Conservation (phyloP, 1,284 basidiomycete genomes). For the Phellopilus nigrolimitatus region DNA sequence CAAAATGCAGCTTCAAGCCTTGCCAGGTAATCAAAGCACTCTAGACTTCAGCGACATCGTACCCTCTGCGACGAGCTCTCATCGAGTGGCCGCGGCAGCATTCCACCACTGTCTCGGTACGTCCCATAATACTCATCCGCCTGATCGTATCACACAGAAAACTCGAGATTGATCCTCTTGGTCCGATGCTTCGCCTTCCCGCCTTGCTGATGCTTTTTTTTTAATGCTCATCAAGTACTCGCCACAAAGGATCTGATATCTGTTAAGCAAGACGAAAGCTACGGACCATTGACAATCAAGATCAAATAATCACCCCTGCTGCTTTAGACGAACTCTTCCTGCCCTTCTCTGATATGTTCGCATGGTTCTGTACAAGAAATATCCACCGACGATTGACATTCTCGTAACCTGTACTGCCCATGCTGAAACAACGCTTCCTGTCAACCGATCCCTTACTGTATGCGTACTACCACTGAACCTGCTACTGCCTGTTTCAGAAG, state of each 20-base stretch:
- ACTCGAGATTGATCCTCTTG: too few species aligned
- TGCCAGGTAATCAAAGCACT: slow-evolving; percentile 40
- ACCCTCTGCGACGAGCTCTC: slow-evolving; percentile 58
- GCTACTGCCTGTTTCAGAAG: slow-evolving; percentile 1
- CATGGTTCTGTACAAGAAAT: too few species aligned
- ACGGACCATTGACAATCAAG: slow-evolving; percentile 43
- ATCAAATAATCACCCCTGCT: slow-evolving; percentile 26
- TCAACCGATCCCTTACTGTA: too few species aligned
- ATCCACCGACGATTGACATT: too few species aligned
- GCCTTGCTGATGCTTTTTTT: slow-evolving; percentile 14
- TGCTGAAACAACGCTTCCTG: too few species aligned
- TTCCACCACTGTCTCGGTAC: slow-evolving; percentile 78
- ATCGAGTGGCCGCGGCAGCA: slow-evolving; percentile 70
- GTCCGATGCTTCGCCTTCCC: too few species aligned
- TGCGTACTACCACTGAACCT: too few species aligned
- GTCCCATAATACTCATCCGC: slow-evolving; percentile 24
- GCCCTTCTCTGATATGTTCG: not conserved
- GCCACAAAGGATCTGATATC: slow-evolving; percentile 58
- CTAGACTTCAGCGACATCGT: slow-evolving; percentile 63
- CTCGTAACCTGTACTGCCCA: too few species aligned
- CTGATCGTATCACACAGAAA: not conserved
- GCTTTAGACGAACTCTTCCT: not conserved
- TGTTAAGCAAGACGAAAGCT: slow-evolving; percentile 49
- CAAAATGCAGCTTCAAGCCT: slow-evolving; percentile 65
- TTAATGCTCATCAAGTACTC: slow-evolving; percentile 49